Evolutionary conservation across 257 asterid genomes (phyloP).

Genomic region (Perilla frutescens): DNA sequence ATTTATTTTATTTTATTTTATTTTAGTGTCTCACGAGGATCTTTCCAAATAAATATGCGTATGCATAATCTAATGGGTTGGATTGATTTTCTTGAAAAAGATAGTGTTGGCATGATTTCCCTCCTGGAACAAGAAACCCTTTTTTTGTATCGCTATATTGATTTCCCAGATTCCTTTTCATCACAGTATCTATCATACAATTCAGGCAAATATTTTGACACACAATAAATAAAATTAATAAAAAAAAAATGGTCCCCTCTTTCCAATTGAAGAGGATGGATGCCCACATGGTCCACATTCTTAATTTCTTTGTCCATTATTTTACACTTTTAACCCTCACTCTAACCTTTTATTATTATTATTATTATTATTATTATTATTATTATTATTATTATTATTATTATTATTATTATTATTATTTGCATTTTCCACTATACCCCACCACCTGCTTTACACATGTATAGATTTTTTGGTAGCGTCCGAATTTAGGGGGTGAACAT

Average conservation of each 20-base stretch:
- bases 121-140: slow-evolving; percentile 21
- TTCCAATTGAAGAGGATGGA: slow-evolving; percentile 49
- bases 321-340: neutral
- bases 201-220: slow-evolving; percentile 41
- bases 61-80: too few species aligned
- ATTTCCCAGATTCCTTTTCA: slow-evolving; percentile 11
- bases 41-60: too few species aligned
- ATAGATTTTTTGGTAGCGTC: too few species aligned
- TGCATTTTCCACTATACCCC: too few species aligned
- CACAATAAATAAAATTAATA: slow-evolving; percentile 19
- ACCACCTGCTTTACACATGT: too few species aligned
- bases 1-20: too few species aligned
- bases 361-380: too few species aligned
- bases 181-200: slow-evolving; percentile 43
- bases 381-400: too few species aligned
- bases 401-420: too few species aligned
- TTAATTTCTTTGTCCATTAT: slow-evolving; percentile 41
- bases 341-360: too few species aligned
- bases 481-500: too few species aligned
- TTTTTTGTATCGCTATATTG: neutral
- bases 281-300: slow-evolving; percentile 49
- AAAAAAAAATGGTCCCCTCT: slow-evolving; percentile 36
- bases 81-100: neutral
- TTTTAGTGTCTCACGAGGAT: too few species aligned
- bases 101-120: slow-evolving; percentile 26